These are phyloP conservation scores for Nymphaea thermarum DNA, from an alignment of 164 flowering plant genomes.

Conservation along the genomic window DNA sequence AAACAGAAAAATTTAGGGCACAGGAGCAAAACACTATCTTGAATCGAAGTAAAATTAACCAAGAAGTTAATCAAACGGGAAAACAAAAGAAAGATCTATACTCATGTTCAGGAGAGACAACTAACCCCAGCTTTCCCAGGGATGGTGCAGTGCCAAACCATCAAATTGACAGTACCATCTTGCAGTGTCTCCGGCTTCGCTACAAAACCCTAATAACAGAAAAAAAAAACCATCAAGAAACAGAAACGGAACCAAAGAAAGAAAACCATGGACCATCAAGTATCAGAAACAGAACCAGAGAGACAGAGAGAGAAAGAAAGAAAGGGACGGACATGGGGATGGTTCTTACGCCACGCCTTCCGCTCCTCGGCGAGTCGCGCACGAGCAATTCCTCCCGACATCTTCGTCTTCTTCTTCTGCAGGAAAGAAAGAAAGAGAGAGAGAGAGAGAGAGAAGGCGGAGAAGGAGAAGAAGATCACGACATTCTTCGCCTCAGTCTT, in stretches of 20 bases:
- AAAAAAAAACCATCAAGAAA: not conserved
- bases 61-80: too few relatives aligned
- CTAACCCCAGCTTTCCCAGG: conserved; percentile 68
- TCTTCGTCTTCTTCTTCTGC: conserved; percentile 4
- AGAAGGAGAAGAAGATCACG: not conserved
- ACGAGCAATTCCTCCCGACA: conserved; percentile 81
- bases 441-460: not conserved
- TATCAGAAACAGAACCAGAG: not conserved
- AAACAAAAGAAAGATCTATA: too few relatives aligned
- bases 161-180: conserved; percentile 69
- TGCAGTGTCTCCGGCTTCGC: conserved; percentile 64
- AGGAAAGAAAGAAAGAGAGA: not conserved
- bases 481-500: not conserved
- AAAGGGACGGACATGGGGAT: conserved; percentile 47
- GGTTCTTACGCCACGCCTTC: conserved; percentile 81
- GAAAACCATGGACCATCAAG: not conserved
- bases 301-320: too few relatives aligned
- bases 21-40: too few relatives aligned
- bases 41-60: too few relatives aligned
- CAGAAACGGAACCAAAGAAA: not conserved
- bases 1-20: too few relatives aligned
- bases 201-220: conserved; percentile 52
- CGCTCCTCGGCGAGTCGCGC: conserved; percentile 73
- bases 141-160: conserved; percentile 80
- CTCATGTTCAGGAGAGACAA: conserved; percentile 3